A percentile compares a stretch with the other conserved stretches of the same genome.
Conservation (phyloP, 257 asterid species). For the Nicotiana tabacum region DNA sequence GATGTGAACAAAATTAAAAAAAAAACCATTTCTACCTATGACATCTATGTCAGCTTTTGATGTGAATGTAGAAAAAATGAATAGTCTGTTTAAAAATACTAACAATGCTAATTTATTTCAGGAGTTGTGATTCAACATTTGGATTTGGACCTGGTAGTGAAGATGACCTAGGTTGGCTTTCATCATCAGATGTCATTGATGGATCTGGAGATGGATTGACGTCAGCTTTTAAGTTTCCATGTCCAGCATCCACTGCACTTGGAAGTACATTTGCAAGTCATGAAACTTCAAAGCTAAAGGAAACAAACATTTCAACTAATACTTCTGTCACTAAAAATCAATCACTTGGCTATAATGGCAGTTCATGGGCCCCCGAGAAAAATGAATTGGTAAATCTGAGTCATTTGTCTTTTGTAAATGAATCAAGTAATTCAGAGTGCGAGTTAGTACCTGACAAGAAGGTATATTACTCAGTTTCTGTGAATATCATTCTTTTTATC, state of each 20-base stretch:
- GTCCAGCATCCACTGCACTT: constrained; percentile 36
- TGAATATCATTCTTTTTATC: not conserved
- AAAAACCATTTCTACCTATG: no score
- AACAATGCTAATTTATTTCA: constrained; percentile 25
- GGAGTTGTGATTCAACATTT: constrained; percentile 77
- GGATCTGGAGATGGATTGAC: constrained; percentile 39
- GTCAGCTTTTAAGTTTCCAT: constrained; percentile 43
- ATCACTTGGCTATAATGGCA: constrained; percentile 26
- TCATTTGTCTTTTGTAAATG: constrained; percentile 35
- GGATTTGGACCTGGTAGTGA: constrained; percentile 60
- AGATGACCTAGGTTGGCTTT: constrained; percentile 65
- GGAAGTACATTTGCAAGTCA: constrained; percentile 28
- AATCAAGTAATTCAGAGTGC: constrained; percentile 27
- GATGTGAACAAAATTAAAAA: not conserved
- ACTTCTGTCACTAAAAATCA: constrained; percentile 30
- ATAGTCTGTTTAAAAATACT: not conserved
- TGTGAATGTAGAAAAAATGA: not conserved
- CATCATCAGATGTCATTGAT: constrained; percentile 51
- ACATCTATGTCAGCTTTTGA: not conserved
- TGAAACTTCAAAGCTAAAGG: constrained; percentile 28
- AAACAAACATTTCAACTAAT: constrained; percentile 25
- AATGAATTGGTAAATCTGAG: constrained; percentile 34
- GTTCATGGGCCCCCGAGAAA: constrained; percentile 37
- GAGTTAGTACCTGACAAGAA: constrained; percentile 33
- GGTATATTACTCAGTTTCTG: constrained; percentile 22